Base-by-base conservation (phyloP, 1,284 basidiomycete genomes). In the Cystobasidium pallidum region DNA sequence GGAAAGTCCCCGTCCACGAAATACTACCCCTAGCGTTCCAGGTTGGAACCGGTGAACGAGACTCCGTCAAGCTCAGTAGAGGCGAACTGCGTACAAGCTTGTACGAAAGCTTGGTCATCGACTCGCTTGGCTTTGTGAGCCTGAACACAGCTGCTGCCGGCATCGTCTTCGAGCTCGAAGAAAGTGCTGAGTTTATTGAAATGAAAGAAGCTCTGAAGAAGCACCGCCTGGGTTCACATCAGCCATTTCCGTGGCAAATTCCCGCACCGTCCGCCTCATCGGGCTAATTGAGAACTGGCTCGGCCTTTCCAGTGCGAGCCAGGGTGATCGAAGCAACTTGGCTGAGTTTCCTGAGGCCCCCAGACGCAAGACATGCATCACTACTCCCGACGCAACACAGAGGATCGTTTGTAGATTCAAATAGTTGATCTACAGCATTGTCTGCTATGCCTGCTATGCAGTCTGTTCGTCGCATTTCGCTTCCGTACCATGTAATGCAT, bases 81-180 rank as follows among this genome's bases (percentile, higher is more conserved):
- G 30, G 17, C 3, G 55, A 58, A 11, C 28, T 6, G 3, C 55
- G 55, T 21, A 58, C 55, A 17, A 39, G 19, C 19, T 34, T 58
- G 32, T 58, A 28, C 30, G 55, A 58, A 41, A 58, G 55, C 55
- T 39, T 58, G 19, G 30, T 58, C 2, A 58, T 58, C 4, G 55
- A 58, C n/a, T 36, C 32, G 6, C 7, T 58, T 2, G 55, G 55
- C 55, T 58, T 58, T 21, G 3, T 58, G 8, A 28, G 55, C 55
- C 39, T 58, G 6, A 58, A 58, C 34, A 58, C 55, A 4, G 55
- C 55, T 58, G 7, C 55, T 32, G 32, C 55, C 13, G 55, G 55
- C 32, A 36, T 8, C n/a, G 30, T 58, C 13, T 15, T 58, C 19
- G 55, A 58, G 30, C 36, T 32, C 6, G 36, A 13, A 36, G 7